Evolutionary conservation across 2,329 filamentous ascomycete species (phyloP).

Genomic region (Ophiobolus disseminans): DNA sequence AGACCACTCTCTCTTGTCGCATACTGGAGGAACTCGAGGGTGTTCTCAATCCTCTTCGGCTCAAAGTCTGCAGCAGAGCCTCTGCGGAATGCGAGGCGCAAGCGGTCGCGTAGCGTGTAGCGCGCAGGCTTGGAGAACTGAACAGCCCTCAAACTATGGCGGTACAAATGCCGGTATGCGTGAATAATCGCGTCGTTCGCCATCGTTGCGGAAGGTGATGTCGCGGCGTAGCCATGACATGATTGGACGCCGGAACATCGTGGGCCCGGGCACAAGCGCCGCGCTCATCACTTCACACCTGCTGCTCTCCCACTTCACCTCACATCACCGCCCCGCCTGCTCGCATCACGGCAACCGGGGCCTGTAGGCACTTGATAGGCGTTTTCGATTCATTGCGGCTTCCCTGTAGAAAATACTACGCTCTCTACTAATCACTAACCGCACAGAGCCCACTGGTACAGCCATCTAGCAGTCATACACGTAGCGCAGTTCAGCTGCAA

Average conservation of each 20-base stretch:
- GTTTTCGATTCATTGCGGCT: constrained; percentile 12
- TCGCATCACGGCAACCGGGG: constrained; percentile 24
- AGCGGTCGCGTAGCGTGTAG: constrained; percentile 63
- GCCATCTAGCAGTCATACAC: constrained; percentile 7
- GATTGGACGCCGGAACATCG: constrained; percentile 23
- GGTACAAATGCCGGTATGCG: constrained; percentile 75
- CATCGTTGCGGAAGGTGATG: constrained; percentile 30
- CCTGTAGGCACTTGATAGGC: constrained; percentile 28
- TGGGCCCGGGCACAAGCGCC: constrained; percentile 14
- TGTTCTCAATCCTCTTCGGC: constrained; percentile 64
- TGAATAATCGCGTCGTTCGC: constrained; percentile 59
- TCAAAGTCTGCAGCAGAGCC: constrained; percentile 40
- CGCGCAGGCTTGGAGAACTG: constrained; percentile 74
- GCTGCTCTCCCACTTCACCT: constrained; percentile 13
- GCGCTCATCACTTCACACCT: constrained; percentile 8
- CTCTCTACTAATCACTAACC: constrained; percentile 25
- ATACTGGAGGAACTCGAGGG: constrained; percentile 72
- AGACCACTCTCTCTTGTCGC: constrained; percentile 69
- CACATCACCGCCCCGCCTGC: constrained; percentile 27
- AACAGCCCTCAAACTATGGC: constrained; percentile 71
- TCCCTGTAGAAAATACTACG: constrained; percentile 18
- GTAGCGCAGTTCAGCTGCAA: constrained; percentile 11
- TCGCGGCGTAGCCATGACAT: constrained; percentile 9
- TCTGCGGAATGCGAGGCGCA: constrained; percentile 52
- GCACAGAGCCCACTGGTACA: constrained; percentile 9